Evolutionary conservation across 2,329 filamentous ascomycete genomes (phyloP), one percentile per base, ranked within the genome.

Genomic region (Dryadomyces quercivorus): DNA sequence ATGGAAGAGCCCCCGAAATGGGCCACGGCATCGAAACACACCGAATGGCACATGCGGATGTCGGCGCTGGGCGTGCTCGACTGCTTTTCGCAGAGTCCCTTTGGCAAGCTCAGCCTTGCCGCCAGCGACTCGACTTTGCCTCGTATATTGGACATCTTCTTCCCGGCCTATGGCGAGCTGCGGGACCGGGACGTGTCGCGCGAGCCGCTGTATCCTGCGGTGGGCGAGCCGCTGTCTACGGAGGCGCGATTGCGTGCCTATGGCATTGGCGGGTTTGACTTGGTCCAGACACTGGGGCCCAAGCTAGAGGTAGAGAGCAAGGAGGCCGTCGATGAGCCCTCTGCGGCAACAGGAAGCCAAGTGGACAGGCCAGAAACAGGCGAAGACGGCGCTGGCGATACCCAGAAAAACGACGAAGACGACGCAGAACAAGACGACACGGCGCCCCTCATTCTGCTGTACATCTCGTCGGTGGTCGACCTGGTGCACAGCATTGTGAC

Each of bases 51-150:
- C 16, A 67, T 76, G 58, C 69, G 72, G 56, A 61, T 74, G 66
- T 64, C 75, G 59, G 65, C 76, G 10, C 62, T 85, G 44, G 72
- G 73, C 48, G 75, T 81, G 2, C 68, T 85, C 15, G 71, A 75
- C n/a, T 72, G 76, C 2, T 84, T 90, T 64, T 77, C 80, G 1
- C 70, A 74, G 6, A 79, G 79, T n/a, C 69, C 75, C 0, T 80
- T 86, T 61, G 85, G 85, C 9, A 76, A 78, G 1, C 65, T 73
- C 22, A 78, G 86, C 48, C 75, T 96, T 9, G 85, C 85, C 0
- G 70, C 72, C 5, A 86, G 93, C 65, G 76, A 78, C 3, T 79
- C 77, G 44, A 82, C 82, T 13, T 80, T 95, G 16, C 88, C 87
- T 1, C 80, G 88, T 3, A 71, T 95, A 0, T 83, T 94, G 26